Evolutionary conservation across 2,329 filamentous ascomycete species (phyloP), one percentile per base, ranked within the genome.

Genomic region (Ceratocystis cubensis): DNA sequence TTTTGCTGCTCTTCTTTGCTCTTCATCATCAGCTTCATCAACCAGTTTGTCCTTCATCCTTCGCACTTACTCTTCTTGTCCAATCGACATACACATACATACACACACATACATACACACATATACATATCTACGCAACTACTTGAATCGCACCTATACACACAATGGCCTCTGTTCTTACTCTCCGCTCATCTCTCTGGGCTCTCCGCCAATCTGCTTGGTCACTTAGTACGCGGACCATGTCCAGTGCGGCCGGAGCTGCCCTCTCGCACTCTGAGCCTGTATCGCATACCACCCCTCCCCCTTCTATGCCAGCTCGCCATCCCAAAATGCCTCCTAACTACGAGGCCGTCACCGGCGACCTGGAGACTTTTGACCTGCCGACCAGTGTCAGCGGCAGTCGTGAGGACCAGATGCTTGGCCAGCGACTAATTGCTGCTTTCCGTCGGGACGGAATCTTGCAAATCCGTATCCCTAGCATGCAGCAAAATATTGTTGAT

Each of bases 401-500:
- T 7, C 64, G 69, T 1, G 71, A 70, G 5, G 75, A 80, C 68
- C 68, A 69, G 46, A 72, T 72, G 3, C 72, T 80, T 65, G 79
- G 76, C 3, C 72, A 73, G 48, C 74, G 74, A 50, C 73, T 81
- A 53, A 71, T 81, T 30, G 69, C 73, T 0, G 75, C 78, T 2
- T 80, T 77, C 76, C 75, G 75, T 13, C 72, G 72, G 0, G 77
- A 80, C 57, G 78, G 78, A 48, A 80, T 81, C 68, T 72, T 81
- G 48, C 78, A 81, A 69, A 74, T 80, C n/a, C 70, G 72, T 66
- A 78, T 78, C 75, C 71, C 71, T 28, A 66, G 70, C 30, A 22
- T 67, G n/a, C 75, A 79, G 65, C 73, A 73, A 61, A 68, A 61
- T 5, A 70, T 76, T 7, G 78, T 76, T 67, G 68, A 74, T 10